Base-by-base conservation (phyloP, 441 rosid species). In the Macaranga tanarius region DNA sequence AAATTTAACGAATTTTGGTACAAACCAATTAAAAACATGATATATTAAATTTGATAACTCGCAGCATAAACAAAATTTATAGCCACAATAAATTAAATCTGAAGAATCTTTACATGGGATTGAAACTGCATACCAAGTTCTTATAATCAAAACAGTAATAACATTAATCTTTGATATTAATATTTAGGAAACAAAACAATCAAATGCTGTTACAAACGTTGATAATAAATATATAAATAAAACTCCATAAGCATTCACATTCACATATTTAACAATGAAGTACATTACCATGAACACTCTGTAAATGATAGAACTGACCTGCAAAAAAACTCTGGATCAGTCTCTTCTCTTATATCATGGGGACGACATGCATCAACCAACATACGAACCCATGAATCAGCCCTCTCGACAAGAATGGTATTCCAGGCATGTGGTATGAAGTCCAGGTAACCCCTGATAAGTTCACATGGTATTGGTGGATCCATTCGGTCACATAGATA, bases 351-450 rank as follows among this genome's bases (percentile, higher is more conserved):
- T 71, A 91, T 91, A 79, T 93, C 99, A 77, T 79, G 87, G 38
- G 99, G 97, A 70, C 76, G 88, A 58, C 98, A 95, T 48, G 98
- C 92, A 81, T 95, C 98, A 70, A 92, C 96, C 67, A 95, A 83
- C 92, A 95, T 85, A 17, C 95, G 93, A 76, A 88, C 87, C 84
- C 81, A 84, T 56, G 84, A 79, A 79, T 81, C 83, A 63, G 91
- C 93, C 77, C 74, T 85, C 82, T 82, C 86, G 23, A 87, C 75
- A 61, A 84, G 87, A 76, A 95, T 77, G 64, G 81, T 78, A 80
- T 95, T 95, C 98, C 98, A 95, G 22, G 98, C 98, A 87, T 93
- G 99, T 52, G 98, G 97, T 80, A 79, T 73, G 80, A 87, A 95
- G 84, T 92, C 98, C 77, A 92, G 80, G 83, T 92, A 95, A 40